A percentile compares a stretch with the other conserved stretches of the same genome.
phyloP scores from a whole-genome alignment of 352 stramenopile genomes.

The Globisporangium takayamanum region DNA sequence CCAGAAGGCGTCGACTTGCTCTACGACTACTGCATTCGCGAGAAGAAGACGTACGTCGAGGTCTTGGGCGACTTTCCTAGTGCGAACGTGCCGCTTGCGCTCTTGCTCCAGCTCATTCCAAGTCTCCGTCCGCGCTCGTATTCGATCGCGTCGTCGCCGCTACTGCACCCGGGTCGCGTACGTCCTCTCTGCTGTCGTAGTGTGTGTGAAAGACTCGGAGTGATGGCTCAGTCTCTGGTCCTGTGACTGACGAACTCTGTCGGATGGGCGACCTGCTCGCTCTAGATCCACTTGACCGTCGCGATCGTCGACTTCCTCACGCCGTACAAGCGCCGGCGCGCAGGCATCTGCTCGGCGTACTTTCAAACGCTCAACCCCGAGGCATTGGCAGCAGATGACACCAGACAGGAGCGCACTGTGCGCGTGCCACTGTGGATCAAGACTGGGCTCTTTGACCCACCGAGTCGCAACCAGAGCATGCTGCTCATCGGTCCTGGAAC shows the following conservation, averaged over 20 bases:
- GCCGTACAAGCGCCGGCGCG: constrained; percentile 80
- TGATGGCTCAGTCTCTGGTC: background rate
- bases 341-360: constrained; percentile 82
- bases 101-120: constrained; percentile 83
- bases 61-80: constrained; percentile 85
- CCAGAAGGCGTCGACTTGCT: constrained; percentile 87
- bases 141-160: constrained; percentile 87
- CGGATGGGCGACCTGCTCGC: background rate
- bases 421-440: constrained; percentile 84
- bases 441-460: constrained; percentile 69
- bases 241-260: background rate
- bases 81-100: constrained; percentile 50
- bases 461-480: constrained; percentile 38
- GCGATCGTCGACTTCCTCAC: constrained; percentile 89
- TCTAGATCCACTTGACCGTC: constrained; percentile 72
- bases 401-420: constrained; percentile 16
- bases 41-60: constrained; percentile 89
- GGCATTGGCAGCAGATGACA: background rate
- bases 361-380: constrained; percentile 51
- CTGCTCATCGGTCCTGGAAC: constrained; percentile 90
- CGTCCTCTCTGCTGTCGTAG: constrained; percentile 5
- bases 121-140: constrained; percentile 84
- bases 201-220: background rate
- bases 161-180: constrained; percentile 45
- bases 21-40: constrained; percentile 91